A percentile compares a stretch with the other conserved stretches of the same genome.
Conservation (phyloP, 179 eudicot genomes). For the Amaranthus tricolor region DNA sequence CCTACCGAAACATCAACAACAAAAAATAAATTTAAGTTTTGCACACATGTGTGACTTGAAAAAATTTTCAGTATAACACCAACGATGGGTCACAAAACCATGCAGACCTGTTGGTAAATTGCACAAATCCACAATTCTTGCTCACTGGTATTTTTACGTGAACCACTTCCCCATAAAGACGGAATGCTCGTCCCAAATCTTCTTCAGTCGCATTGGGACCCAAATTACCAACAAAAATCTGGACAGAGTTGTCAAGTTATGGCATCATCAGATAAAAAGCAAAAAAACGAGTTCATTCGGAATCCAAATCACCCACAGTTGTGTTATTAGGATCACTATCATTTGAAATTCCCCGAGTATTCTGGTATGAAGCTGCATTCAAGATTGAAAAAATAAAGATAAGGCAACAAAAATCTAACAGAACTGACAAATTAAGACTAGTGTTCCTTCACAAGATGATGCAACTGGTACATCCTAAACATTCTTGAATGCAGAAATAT, state of each 20-base stretch:
- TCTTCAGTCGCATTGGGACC: slow-evolving; percentile 79
- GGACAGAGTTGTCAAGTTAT: slow-evolving; percentile 14
- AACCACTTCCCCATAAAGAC: slow-evolving; percentile 18
- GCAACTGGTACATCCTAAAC: neutral
- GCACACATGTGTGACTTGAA: too few relatives aligned
- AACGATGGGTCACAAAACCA: too few relatives aligned
- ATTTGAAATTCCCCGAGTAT: slow-evolving; percentile 59
- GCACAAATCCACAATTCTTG: too few relatives aligned
- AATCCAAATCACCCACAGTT: slow-evolving; percentile 61
- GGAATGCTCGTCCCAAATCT: slow-evolving; percentile 67
- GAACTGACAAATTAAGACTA: neutral
- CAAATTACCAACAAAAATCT: slow-evolving; percentile 95
- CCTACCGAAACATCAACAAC: slow-evolving; percentile 24
- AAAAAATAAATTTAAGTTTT: too few relatives aligned
- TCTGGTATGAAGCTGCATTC: slow-evolving; percentile 76
- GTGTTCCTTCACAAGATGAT: too few relatives aligned
- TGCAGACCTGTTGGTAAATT: too few relatives aligned
- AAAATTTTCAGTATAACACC: too few relatives aligned
- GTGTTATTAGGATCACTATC: slow-evolving; percentile 89
- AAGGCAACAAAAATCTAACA: neutral
- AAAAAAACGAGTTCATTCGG: neutral
- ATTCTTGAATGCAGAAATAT: neutral
- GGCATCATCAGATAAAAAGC: neutral
- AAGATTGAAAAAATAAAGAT: slow-evolving; percentile 16
- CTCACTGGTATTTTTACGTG: too few relatives aligned